Evolutionary conservation across 2,329 filamentous ascomycete genomes (phyloP).

Genomic region (Aspergillus brunneoviolaceus): DNA sequence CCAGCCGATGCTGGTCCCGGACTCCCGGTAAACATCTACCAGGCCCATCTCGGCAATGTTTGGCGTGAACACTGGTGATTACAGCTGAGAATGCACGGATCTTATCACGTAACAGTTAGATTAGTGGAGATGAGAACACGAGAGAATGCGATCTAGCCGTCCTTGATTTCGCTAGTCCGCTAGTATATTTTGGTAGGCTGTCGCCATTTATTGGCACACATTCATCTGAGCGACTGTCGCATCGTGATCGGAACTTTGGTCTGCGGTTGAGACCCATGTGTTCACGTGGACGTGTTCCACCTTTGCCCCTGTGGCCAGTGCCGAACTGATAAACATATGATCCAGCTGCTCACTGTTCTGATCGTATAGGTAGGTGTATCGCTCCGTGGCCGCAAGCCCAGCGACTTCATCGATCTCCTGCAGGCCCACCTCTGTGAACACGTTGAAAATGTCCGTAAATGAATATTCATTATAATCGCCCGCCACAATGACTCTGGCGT

Average conservation of each 20-base stretch:
- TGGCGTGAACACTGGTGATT: background rate
- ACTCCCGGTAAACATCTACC: background rate
- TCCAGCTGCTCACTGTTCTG: constrained; percentile 69
- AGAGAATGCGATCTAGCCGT: background rate
- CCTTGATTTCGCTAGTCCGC: background rate
- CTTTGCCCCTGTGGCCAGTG: constrained; percentile 44
- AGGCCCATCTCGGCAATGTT: background rate
- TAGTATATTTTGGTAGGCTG: background rate
- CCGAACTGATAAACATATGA: constrained; percentile 65
- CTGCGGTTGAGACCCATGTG: constrained; percentile 61
- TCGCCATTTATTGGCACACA: constrained; percentile 47
- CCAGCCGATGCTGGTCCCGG: too few species aligned
- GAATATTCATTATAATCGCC: constrained; percentile 75
- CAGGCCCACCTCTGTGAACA: constrained; percentile 58
- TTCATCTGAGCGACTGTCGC: constrained; percentile 64
- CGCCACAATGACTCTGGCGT: constrained; percentile 59
- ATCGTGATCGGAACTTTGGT: constrained; percentile 67
- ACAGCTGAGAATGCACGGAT: background rate
- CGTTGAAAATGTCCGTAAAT: constrained; percentile 59
- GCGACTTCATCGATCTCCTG: constrained; percentile 62
- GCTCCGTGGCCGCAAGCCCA: constrained; percentile 54
- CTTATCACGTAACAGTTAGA: background rate
- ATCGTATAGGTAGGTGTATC: constrained; percentile 71
- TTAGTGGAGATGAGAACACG: background rate
- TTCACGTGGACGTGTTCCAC: constrained; percentile 69